Evolutionary conservation across 1,139 yeast species (phyloP), one percentile per base, ranked within the genome.

Genomic region (Tardiomyces depauwii): DNA sequence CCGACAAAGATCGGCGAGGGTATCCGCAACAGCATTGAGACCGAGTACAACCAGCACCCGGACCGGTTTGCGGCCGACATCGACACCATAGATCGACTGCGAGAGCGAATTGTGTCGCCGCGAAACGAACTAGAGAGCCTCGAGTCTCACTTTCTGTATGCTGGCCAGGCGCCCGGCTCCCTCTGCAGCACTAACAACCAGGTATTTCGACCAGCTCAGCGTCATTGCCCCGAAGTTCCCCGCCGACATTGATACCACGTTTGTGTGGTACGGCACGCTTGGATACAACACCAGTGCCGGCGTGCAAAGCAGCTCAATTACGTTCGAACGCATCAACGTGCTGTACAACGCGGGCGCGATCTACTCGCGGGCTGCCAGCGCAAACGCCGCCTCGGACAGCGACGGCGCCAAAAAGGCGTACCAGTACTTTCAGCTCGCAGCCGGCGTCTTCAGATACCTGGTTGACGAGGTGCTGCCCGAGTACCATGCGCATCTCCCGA

Each of bases 201-300:
- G 18, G 13, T 18, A 28, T 1, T 30, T 40, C 28, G 33, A 13
- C 13, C 13, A 12, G 33, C 39, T 42, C 11, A 12, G 23, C 14
- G 18, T 28, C 11, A 18, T 44, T 21, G 42, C 44, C 16, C 25
- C 19, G 18, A 23, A 38, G 28, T 25, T 16, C 36, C 21, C 33
- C 11, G 40, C 13, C 10, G 39, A 43, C 18, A 14, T 16, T 7
- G 11, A 41, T 12, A 12, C 77, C 3, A 76, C 72, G 42, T 82
- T 85, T 55, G 70, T 77, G 1, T 88, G 96, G 96, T 76, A 68
- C 56, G 80, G 81, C 27, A 77, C 88, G 0, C 61, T 84, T 18
- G 80, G 84, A 0, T 73, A 73, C 50, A 70, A 76, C 13, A 71
- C 73, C 12, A 21, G 25, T 7, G 25, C 63, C 68, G 13, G 76